Base-by-base conservation (phyloP, 768 basidiomycete species). In the Pulveroboletus sp. region DNA sequence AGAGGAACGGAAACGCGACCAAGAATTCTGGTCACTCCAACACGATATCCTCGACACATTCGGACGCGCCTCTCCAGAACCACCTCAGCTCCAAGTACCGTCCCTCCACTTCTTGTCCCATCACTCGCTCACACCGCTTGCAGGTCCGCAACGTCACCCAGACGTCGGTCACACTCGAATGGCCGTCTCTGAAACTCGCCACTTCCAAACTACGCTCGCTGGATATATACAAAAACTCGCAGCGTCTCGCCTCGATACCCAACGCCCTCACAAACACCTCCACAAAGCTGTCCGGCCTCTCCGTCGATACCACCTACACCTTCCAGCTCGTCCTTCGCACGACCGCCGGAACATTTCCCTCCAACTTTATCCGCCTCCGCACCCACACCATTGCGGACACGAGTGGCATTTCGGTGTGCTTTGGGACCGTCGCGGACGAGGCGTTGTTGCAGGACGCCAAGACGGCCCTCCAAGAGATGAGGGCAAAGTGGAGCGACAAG, bases 311-410 rank as follows among this genome's bases (percentile, higher is more conserved):
- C 10, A 87, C 91, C 55, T 98, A 97, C 69, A 78, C 85, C 33
- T 97, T 99, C 80, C 95, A 98, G 63, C 83, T 98, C 52, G 78
- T 98, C 43, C 75, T 98, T 43, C 90, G 86, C 46, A 98, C 97
- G 0, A 87, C 91, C 0, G 93, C 94, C 4, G 97, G 97, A 2
- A 90, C 87, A 1, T 94, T 77, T 71, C 84, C 87, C 0, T 94
- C 92, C 1, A 94, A 94, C 55, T 51, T 91, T 12, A 75, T 97
- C 45, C 79, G 82, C 43, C 82, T 93, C 9, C 80, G 82, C 29
- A 98, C 97, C 4, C 97, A 98, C 68, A 92, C 91, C 14, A 97
- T 98, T 75, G 80, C 83, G 32, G 91, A 98, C 64, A 97, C 94
- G 2, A 93, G 90, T 24, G 97, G 97, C 20, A 89, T 99, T 40